Evolutionary conservation across 2,329 filamentous ascomycete species (phyloP), one percentile per base, ranked within the genome.

Genomic region (Didymosphaeria variabile): DNA sequence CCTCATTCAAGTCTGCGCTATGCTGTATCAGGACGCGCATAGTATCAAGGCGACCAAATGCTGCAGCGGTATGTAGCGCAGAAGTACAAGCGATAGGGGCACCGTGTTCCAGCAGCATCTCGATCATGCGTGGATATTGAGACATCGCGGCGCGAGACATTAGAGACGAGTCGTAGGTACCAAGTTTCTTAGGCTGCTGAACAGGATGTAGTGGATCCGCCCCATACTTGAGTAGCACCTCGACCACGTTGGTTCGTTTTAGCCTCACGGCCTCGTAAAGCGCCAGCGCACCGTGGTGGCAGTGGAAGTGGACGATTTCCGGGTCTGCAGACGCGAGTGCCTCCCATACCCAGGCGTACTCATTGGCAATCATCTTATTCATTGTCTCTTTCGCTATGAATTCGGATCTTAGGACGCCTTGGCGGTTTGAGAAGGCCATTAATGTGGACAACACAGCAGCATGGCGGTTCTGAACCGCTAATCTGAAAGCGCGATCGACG

Each of bases 261-360:
- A 36, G 55, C 50, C 50, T 61, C 49, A 58, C 63, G 44, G 63
- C 63, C 60, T 61, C 63, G 56, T 63, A 61, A 52, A 65, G 58
- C 49, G 56, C 46, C 56, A 44, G 55, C 40, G 17, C 36, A 46
- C 60, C 63, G 58, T 63, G 63, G 45, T 7, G 4, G 53, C 58
- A 2, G 51, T 36, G 52, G 40, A 59, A 58, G 58, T 63, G 55
- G 58, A 61, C 50, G 49, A 65, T 50, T 42, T 55, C 36, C 26
- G 60, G 63, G 57, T 65, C 58, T 59, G 60, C 63, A 55, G 61
- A 51, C 50, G 58, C 60, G 26, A 65, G 53, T 55, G 60, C 60
- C 56, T 58, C 53, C 40, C 55, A 61, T 50, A 63, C 58, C 53
- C 49, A 58, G 50, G 60, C 63, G 55, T 63, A 45, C 40, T 52